These are phyloP conservation scores for Penicillium simplicissimum DNA, from an alignment of 495 filamentous ascomycete genomes.

Conservation along the genomic window DNA sequence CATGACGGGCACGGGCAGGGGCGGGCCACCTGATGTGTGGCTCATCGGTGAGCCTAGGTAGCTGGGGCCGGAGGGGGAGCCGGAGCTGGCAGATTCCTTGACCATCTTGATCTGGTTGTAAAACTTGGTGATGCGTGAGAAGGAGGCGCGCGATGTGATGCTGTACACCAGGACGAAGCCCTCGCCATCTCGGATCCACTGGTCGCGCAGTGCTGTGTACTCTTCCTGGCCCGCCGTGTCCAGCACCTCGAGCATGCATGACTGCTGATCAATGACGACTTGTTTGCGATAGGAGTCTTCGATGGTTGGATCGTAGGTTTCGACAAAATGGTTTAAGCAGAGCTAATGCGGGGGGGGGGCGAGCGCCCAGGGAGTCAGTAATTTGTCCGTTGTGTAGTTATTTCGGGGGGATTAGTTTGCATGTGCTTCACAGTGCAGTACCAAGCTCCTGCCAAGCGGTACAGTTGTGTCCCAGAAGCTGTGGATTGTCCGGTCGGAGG, in stretches of 20 bases:
- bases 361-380: neutral
- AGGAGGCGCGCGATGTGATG: slow-evolving; percentile 93
- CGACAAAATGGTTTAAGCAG: slow-evolving; percentile 77
- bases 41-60: slow-evolving; percentile 68
- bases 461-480: neutral
- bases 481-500: slow-evolving; percentile 1
- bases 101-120: slow-evolving; percentile 96
- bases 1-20: slow-evolving; percentile 87
- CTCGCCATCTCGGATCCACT: slow-evolving; percentile 98
- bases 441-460: neutral
- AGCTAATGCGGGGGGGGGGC: slow-evolving; percentile 45
- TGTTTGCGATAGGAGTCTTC: slow-evolving; percentile 98
- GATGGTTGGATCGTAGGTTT: slow-evolving; percentile 95
- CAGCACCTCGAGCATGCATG: slow-evolving; percentile 97
- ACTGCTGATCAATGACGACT: slow-evolving; percentile 93
- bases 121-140: slow-evolving; percentile 90
- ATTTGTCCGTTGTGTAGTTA: neutral
- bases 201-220: slow-evolving; percentile 94
- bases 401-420: neutral
- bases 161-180: slow-evolving; percentile 98
- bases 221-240: slow-evolving; percentile 99
- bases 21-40: slow-evolving; percentile 55
- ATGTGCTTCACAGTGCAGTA: neutral
- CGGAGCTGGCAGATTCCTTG: slow-evolving; percentile 84
- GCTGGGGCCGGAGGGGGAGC: slow-evolving; percentile 58